Base-by-base conservation (phyloP, 768 basidiomycete species). In the Tylopilus plumbeoviolaceoides region DNA sequence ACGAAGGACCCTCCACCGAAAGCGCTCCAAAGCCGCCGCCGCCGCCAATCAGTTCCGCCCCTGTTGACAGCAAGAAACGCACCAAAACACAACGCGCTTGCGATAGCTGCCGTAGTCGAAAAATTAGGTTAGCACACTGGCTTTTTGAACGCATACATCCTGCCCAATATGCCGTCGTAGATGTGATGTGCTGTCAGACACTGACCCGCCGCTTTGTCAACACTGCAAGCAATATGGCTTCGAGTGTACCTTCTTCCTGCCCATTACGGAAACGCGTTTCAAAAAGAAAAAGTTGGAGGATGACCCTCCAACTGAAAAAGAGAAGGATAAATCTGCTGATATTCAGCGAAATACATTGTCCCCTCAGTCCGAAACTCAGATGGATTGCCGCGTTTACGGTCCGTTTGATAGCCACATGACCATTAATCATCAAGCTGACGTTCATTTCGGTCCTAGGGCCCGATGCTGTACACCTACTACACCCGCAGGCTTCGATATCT, bases 221-320 rank as follows among this genome's bases (percentile, higher is more conserved):
- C 95, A 98, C 69, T 98, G 95, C 79, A 90, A 91, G 64, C 91
- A 93, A 66, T 92, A 93, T 63, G 80, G 82, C 41, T 91, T 94
- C 60, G 92, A 95, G 58, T 97, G 95, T 69, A 97, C 95, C 6
- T 97, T 95, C 73, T 95, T 97, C 77, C 83, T 98, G 12, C 97
- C 97, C 38, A 99, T 99, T 61, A 92, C 95, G 10, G 97, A 98
- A 70, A 99, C 97, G 0, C 86, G 97, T 18, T 99, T 98, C 80
- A 98, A 98, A 75, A 97, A 97, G 77, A 93, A 93, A 74, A 87
- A 89, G 59, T 53, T 84, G 41, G 89, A 93, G 62, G 85, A 90
- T 61, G 88, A 88, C 47, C 71, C 74, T 2, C 71, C 73, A 0
- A 69, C 58, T 10, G 66, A 72, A 44, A 67, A 69, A 59, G 76